Conservation (phyloP, 768 basidiomycete species). For the Austroboletus eburneus region DNA sequence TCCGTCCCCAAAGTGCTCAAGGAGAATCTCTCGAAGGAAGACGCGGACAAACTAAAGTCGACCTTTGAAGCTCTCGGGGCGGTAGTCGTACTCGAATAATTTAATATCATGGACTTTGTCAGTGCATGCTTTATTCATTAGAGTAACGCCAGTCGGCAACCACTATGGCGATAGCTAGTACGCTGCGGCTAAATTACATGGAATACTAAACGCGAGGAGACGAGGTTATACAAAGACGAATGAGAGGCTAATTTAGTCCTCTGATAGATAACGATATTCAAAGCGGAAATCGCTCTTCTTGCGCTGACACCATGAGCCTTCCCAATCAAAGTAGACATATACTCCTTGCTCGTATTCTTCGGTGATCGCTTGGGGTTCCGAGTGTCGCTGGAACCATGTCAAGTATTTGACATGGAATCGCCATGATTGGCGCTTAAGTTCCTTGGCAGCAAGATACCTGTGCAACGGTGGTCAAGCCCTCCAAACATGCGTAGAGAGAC, state of each 20-base stretch:
- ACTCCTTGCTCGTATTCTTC: constrained; percentile 99
- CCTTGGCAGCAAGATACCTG: constrained; percentile 93
- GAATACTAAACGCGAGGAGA: constrained; percentile 11
- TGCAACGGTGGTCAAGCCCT: constrained; percentile 1
- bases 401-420: constrained; percentile 99
- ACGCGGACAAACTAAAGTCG: constrained; percentile 93
- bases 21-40: constrained; percentile 94
- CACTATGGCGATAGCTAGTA: constrained; percentile 15
- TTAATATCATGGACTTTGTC: constrained; percentile 5
- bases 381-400: constrained; percentile 99
- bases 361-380: constrained; percentile 96
- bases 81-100: constrained; percentile 78
- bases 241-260: constrained; percentile 43
- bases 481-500: not conserved
- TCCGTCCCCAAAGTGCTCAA: constrained; percentile 89
- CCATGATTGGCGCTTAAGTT: constrained; percentile 97
- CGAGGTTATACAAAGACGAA: constrained; percentile 4
- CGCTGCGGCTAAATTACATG: constrained; percentile 26
- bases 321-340: constrained; percentile 99
- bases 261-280: constrained; percentile 91
- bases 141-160: constrained; percentile 10
- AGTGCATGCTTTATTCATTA: constrained; percentile 17
- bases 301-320: constrained; percentile 96
- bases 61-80: constrained; percentile 89
- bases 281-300: constrained; percentile 98